Base-by-base conservation (phyloP, 2,329 filamentous ascomycete species). In the Hypoxylon sp. region DNA sequence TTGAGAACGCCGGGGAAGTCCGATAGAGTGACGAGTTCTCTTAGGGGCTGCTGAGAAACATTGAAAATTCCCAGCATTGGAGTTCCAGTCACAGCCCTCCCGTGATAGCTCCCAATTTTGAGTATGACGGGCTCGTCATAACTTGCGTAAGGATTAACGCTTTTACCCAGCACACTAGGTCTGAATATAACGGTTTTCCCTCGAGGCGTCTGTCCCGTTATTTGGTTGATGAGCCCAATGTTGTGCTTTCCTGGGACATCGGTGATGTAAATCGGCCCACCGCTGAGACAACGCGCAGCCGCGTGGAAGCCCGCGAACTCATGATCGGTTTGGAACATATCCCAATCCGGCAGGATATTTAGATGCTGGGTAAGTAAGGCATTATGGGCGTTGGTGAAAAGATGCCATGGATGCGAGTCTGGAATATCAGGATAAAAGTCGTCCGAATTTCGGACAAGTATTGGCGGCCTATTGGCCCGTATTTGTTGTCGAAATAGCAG, bases 321-420 rank as follows among this genome's bases (percentile, higher is more conserved):
- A 67, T 89, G 87, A 1, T 82, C 81, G 0, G 88, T 90, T 73
- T 91, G 89, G 75, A 91, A 91, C 89, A 91, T 91, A 72, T 91
- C 89, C 87, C 88, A 91, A 79, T 98, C 94, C 0, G 96, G 95
- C 0, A 98, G 81, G 0, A 93, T 88, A 73, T 98, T 97, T 32
- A 98, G 84, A 75, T 96, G 91, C 69, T 93, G 90, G 1, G 92
- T 94, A 13, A 98, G 83, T 0, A 98, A 84, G 32, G 89, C 86
- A 77, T 97, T 98, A 80, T 98, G 92, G 0, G 95, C 95, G 76
- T 98, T 99, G 70, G 91, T 89, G 84, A 97, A 99, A 37, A 98
- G 87, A 79, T 99, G 96, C 95, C 96, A 99, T 0, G 94, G 88
- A 69, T 99, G 96, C 6, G 92, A 93, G 0, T 89, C 87, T 0